These are phyloP conservation scores for Mallotus nudiflorus DNA, from an alignment of 345 rosid species.

Conservation along the genomic window DNA sequence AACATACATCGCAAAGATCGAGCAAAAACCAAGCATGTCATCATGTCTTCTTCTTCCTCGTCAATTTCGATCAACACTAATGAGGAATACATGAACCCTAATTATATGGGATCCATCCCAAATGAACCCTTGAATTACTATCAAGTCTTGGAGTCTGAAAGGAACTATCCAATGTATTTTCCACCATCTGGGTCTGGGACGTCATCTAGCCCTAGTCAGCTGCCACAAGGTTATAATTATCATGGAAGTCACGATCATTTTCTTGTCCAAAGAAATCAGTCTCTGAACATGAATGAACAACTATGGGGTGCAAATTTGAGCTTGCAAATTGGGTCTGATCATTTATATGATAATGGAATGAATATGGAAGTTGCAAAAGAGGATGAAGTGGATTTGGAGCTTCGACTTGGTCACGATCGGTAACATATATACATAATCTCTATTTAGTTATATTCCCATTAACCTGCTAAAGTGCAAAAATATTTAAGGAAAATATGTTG, in stretches of 20 bases:
- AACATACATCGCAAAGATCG: constrained; percentile 78
- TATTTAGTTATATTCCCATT: not conserved
- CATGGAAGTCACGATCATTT: constrained; percentile 10
- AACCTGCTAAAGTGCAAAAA: not conserved
- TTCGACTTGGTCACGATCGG: constrained; percentile 67
- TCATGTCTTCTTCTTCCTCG: not conserved
- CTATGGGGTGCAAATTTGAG: constrained; percentile 54
- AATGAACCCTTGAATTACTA: constrained; percentile 15
- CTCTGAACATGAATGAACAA: constrained; percentile 30
- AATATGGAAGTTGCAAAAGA: constrained; percentile 31
- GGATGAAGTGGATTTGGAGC: constrained; percentile 80
- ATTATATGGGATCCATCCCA: constrained; percentile 11
- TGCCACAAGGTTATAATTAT: constrained; percentile 7
- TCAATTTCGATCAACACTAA: constrained; percentile 12
- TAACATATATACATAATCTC: not conserved
- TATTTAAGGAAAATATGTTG: not conserved
- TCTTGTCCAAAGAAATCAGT: constrained; percentile 19
- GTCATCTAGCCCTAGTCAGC: constrained; percentile 23
- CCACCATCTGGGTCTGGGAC: constrained; percentile 33
- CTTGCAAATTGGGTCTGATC: constrained; percentile 41
- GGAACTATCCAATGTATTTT: constrained; percentile 29
- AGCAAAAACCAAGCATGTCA: constrained; percentile 43
- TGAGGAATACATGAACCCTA: constrained; percentile 31
- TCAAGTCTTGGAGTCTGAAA: constrained; percentile 30
- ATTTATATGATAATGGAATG: constrained; percentile 25